Conservation (phyloP, 495 filamentous ascomycete species). For the Massariosphaeria phaeospora region DNA sequence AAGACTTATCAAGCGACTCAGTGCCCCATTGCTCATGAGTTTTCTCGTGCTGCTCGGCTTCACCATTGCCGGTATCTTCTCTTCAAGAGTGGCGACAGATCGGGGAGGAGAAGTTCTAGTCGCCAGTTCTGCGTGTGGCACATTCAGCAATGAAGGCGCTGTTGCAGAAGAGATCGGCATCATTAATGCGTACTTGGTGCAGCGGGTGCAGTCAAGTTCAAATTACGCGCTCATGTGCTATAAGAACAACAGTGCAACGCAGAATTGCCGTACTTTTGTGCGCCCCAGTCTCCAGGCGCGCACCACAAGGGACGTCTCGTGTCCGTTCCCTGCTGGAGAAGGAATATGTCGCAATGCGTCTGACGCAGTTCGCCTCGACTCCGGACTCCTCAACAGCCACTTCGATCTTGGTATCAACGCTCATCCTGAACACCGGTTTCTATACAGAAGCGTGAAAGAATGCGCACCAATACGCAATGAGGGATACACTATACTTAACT, state of each 20-base stretch:
- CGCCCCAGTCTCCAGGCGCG: not conserved
- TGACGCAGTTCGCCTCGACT: conserved; percentile 4
- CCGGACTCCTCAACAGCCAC: conserved; percentile 8
- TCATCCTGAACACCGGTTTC: conserved; percentile 7
- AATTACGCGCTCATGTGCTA: conserved; percentile 1
- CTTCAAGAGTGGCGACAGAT: not conserved
- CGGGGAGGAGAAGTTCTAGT: not conserved
- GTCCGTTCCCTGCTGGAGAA: not conserved
- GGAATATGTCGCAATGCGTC: not conserved
- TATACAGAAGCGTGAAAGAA: not conserved
- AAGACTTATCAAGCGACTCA: no score
- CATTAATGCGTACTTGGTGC: not conserved
- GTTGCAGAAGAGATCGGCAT: not conserved
- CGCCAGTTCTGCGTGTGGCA: not conserved
- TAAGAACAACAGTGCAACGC: not conserved
- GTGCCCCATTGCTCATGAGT: no score
- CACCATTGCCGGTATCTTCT: conserved; percentile 4
- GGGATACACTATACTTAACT: conserved; percentile 1
- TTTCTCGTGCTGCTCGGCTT: not conserved
- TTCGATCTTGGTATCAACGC: conserved; percentile 13
- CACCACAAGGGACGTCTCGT: not conserved
- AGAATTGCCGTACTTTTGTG: not conserved
- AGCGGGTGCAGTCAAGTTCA: not conserved
- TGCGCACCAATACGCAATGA: conserved; percentile 9
- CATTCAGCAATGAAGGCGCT: not conserved